These are phyloP conservation scores for Apophysomyces ossiformis DNA, from an alignment of 371 early-diverging fungal species.

Conservation along the genomic window DNA sequence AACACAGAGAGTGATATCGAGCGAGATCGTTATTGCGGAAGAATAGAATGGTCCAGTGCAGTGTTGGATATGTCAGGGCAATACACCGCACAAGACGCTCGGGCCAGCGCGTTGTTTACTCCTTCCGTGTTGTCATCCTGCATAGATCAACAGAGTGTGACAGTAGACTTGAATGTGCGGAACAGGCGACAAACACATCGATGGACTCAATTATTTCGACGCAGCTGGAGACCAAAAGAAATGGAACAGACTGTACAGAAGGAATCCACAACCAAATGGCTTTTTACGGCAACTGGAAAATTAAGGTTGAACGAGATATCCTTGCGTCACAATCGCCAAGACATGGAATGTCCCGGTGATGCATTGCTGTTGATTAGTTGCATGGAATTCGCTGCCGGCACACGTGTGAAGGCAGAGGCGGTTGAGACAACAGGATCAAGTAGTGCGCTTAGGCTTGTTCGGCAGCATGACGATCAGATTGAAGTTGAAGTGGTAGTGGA, in stretches of 20 bases:
- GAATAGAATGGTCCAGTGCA: background rate
- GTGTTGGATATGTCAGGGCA: conserved; percentile 26
- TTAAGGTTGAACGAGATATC: conserved; percentile 17
- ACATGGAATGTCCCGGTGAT: background rate
- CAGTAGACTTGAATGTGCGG: conserved; percentile 3
- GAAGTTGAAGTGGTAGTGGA: conserved; percentile 21
- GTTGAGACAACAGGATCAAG: background rate
- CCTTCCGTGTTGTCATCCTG: conserved; percentile 21
- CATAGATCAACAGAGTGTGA: background rate
- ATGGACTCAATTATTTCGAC: conserved; percentile 44
- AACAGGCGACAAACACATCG: conserved; percentile 29
- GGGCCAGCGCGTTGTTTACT: conserved; percentile 1
- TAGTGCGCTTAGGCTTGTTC: conserved; percentile 12
- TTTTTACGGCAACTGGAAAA: conserved; percentile 17
- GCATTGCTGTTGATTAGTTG: conserved; percentile 2
- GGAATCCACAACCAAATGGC: conserved; percentile 13
- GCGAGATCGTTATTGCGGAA: background rate
- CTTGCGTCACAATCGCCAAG: background rate
- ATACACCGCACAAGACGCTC: conserved; percentile 23
- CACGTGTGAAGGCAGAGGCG: conserved; percentile 7
- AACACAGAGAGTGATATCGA: background rate
- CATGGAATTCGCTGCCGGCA: background rate
- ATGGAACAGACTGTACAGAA: background rate
- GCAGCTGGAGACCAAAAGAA: conserved; percentile 31
- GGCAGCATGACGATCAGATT: conserved; percentile 27